Evolutionary conservation across 2,329 filamentous ascomycete genomes (phyloP), one percentile per base, ranked within the genome.

Genomic region (Claviceps humidiphila): DNA sequence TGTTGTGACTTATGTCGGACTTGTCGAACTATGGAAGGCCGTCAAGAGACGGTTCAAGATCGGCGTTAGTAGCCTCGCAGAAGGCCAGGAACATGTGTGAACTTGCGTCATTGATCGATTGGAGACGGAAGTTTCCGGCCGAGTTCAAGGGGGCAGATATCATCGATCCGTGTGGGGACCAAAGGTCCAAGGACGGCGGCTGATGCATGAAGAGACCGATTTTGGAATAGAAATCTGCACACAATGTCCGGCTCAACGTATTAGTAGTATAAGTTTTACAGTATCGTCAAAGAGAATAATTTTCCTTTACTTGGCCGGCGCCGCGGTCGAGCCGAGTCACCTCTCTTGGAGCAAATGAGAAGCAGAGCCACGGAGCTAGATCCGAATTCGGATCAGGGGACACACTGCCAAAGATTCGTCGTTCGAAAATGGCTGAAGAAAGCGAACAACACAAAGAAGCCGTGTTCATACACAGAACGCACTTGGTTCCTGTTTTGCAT

Each of bases 1-100:
- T 38, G 73, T 82, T 0, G 64, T 76, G 1, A 63, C 77, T 8
- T 89, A 87, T 65, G 70, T 87, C 48, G 66, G 66, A 0, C 75
- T 85, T 8, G 72, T 87, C 2, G 85, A 89, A 68, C 59, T 60
- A 0, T 89, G 84, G 82, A 88, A 88, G 69, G 83, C 76, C 51
- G 67, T 70, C 14, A 89, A 89, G 73, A 69, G 83, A 38, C 62
- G 68, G 14, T 65, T 72, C 39, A 57, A 60, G 4, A 60, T 71
- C 14, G 70, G 69, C 4, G 50, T 66, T n/a, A 60, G 62, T 40
- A 54, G 54, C 40, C 57, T 60, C 34, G 44, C 47, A 2, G 24
- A 30, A 37, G 39, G 24, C 5, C 39, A 41, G 37, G 46, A 41
- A 46, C n/a, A 54, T 17, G 46, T 51, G 37, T 54, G 47, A 38